Percentiles rank a stretch among this genome's conserved stretches.
Conservation (phyloP, 1,284 basidiomycete species). For the Megacollybia platyphylla region DNA sequence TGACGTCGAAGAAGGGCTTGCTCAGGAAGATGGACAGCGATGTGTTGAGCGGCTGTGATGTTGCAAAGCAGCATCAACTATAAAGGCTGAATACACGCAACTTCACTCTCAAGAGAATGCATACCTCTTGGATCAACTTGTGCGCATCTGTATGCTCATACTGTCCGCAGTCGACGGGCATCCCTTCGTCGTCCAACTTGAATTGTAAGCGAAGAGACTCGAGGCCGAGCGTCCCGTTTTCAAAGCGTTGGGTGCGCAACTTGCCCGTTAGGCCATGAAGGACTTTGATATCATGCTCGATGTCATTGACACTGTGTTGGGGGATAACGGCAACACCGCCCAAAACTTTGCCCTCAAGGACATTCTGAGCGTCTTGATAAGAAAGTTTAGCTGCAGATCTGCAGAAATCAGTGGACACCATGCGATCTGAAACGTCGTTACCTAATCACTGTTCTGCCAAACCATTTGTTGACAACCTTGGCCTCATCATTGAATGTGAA, state of each 20-base stretch:
- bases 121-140: slow-evolving; percentile 80
- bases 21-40: slow-evolving; percentile 89
- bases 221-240: slow-evolving; percentile 71
- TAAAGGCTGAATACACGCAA: not conserved
- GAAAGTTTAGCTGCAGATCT: slow-evolving; percentile 82
- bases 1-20: slow-evolving; percentile 91
- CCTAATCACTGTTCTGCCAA: slow-evolving; percentile 88
- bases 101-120: slow-evolving; percentile 4
- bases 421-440: slow-evolving; percentile 20
- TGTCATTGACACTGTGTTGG: slow-evolving; percentile 44
- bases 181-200: slow-evolving; percentile 70
- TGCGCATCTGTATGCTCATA: slow-evolving; percentile 65
- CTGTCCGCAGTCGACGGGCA: slow-evolving; percentile 71
- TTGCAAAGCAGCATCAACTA: slow-evolving; percentile 94
- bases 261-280: slow-evolving; percentile 65
- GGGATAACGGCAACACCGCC: slow-evolving; percentile 37
- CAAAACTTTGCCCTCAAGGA: slow-evolving; percentile 67
- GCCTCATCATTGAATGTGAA: slow-evolving; percentile 84
- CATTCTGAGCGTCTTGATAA: slow-evolving; percentile 71
- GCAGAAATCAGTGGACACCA: slow-evolving; percentile 7
- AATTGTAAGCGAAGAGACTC: slow-evolving; percentile 71
- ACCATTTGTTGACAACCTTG: slow-evolving; percentile 79
- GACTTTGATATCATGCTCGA: slow-evolving; percentile 68
- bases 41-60: slow-evolving; percentile 81
- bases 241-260: slow-evolving; percentile 64